Conservation (phyloP, 352 stramenopile species). For the Phytophthora pinifolia region DNA sequence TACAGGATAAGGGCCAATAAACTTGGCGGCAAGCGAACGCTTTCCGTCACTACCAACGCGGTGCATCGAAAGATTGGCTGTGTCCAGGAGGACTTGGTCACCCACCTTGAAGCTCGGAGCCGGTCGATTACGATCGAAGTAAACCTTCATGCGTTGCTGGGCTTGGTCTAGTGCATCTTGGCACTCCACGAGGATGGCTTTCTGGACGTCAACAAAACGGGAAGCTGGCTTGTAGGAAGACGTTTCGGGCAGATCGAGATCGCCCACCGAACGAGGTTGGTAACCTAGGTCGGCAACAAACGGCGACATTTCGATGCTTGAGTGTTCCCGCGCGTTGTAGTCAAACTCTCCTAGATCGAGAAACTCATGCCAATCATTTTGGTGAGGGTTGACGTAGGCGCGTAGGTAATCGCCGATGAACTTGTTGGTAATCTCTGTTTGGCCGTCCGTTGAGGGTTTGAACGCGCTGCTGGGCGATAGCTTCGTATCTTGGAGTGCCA, state of each 20-base stretch:
- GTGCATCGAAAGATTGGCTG: not conserved
- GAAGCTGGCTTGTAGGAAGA: not conserved
- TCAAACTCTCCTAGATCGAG: conserved; percentile 7
- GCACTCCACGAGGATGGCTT: conserved; percentile 2
- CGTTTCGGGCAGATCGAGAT: not conserved
- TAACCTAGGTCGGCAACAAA: conserved; percentile 8
- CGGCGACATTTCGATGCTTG: conserved; percentile 1
- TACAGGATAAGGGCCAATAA: not conserved
- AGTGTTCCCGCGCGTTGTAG: conserved; percentile 3
- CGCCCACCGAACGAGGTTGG: conserved; percentile 2
- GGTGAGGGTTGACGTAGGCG: conserved; percentile 1
- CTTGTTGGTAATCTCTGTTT: conserved; percentile 6
- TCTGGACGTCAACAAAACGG: conserved; percentile 1
- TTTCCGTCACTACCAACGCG: not conserved
- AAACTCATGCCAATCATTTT: conserved; percentile 8
- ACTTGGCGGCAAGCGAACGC: not conserved
- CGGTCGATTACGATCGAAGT: not conserved
- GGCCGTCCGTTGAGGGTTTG: conserved; percentile 10
- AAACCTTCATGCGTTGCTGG: conserved; percentile 11
- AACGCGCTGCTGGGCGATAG: conserved; percentile 5
- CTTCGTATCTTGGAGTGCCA: conserved; percentile 1
- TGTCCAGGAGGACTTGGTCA: not conserved
- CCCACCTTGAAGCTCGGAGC: not conserved
- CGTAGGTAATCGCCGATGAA: conserved; percentile 8
- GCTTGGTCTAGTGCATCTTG: conserved; percentile 10